These are phyloP conservation scores for Yamadazyma diddensiae DNA, from an alignment of 1,139 yeast genomes.

Conservation along the genomic window DNA sequence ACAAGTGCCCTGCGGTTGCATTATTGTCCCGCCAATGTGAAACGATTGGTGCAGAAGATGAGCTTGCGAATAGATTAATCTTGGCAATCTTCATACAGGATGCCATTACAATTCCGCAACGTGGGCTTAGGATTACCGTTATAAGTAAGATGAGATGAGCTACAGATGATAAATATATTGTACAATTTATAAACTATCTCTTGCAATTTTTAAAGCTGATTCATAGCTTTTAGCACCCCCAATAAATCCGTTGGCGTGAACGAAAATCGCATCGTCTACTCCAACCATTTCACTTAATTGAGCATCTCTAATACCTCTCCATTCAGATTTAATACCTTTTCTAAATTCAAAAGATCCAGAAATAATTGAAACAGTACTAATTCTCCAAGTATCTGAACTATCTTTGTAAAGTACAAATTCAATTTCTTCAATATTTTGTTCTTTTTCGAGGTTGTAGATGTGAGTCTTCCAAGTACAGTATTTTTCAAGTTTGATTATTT, in stretches of 20 bases:
- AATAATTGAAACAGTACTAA: constrained; percentile 81
- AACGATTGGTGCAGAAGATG: no score
- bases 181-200: constrained; percentile 23
- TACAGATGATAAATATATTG: neutral
- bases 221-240: constrained; percentile 89
- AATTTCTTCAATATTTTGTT: constrained; percentile 33
- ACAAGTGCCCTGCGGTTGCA: no score
- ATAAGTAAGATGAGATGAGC: no score
- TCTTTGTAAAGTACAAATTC: constrained; percentile 82
- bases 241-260: constrained; percentile 96
- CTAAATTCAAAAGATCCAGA: constrained; percentile 80
- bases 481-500: constrained; percentile 64
- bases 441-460: constrained; percentile 70
- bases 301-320: constrained; percentile 94
- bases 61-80: no score
- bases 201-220: constrained; percentile 77
- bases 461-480: constrained; percentile 97
- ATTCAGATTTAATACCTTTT: constrained; percentile 79
- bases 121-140: no score
- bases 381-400: constrained; percentile 73
- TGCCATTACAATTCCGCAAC: no score
- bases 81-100: no score
- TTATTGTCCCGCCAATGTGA: no score
- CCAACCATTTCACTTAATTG: constrained; percentile 71
- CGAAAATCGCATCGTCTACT: constrained; percentile 80